A percentile compares a stretch with the other conserved stretches of the same genome.
phyloP scores from a whole-genome alignment of 345 rosid species.

The Pugionium cornutum region DNA sequence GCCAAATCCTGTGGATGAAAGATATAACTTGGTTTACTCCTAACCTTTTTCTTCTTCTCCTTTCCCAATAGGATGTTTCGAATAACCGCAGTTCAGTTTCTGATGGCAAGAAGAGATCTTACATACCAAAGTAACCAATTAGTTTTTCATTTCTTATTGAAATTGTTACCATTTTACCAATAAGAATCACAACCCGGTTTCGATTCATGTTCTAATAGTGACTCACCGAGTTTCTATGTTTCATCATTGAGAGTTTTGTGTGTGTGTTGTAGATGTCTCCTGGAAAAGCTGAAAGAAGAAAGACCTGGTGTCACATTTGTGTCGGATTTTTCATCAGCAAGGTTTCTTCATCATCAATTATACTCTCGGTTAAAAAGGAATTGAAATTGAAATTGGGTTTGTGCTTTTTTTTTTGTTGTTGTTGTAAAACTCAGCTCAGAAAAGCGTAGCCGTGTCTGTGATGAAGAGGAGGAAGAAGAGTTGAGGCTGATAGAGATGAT shows the following conservation, averaged over 20 bases:
- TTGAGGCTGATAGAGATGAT: conserved; percentile 36
- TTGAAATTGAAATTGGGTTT: background rate
- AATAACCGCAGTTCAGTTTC: background rate
- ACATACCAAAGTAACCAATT: conserved; percentile 11
- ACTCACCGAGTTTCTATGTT: too few relatives aligned
- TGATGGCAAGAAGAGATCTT: background rate
- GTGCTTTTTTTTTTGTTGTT: background rate
- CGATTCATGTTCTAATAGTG: too few relatives aligned
- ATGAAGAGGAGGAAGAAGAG: conserved; percentile 32
- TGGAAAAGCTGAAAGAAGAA: conserved; percentile 42
- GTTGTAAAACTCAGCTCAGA: conserved; percentile 20
- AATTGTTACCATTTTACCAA: background rate
- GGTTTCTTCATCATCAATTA: background rate
- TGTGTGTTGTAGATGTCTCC: conserved; percentile 16
- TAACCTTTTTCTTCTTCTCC: background rate
- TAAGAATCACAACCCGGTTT: too few relatives aligned
- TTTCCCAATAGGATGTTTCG: conserved; percentile 11
- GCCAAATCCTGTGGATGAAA: conserved; percentile 9
- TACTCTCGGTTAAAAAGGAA: background rate
- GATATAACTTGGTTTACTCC: background rate
- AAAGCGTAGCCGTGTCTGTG: background rate
- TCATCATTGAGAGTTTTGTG: background rate
- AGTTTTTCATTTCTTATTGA: background rate
- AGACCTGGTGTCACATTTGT: conserved; percentile 66
- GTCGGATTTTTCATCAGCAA: conserved; percentile 57